Evolutionary conservation across 169 alveolate species (phyloP), one percentile per base, ranked within the genome.

Genomic region (Fabrea salina): DNA sequence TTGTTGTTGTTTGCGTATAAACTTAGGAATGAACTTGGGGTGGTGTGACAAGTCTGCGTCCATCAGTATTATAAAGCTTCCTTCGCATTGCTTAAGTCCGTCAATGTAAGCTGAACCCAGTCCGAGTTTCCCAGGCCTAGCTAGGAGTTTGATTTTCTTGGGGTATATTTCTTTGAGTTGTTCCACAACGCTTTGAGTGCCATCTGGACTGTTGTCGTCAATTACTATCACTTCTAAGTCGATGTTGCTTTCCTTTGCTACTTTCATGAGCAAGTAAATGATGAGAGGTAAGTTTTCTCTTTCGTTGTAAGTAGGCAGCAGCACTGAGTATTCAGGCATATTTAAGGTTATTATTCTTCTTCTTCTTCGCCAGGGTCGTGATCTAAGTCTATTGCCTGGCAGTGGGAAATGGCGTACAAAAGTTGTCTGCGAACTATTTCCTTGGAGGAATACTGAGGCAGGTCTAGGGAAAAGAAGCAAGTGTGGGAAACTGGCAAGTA

Each of bases 21-120:
- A 94, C 49, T 96, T 92, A 33, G 95, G 93, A 58, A 97, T 93
- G 85, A 92, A 95, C 84, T 95, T 95, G 43, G 99, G 99, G 86
- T 98, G 99, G 83, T 98, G 99, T 2, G 99, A 97, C 50, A 98
- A 88, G 86, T 98, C 99, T 41, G 99, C 98, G 82, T 98, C 99
- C 98, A 98, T 95, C 16, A 98, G 92, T 49, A 98, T 88, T 35
- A 98, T 90, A 83, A 94, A 98, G 64, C 96, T 93, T 6, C 99
- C 98, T 58, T 85, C 86, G 30, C 98, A 95, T 47, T 83, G 64
- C 79, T 93, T 88, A 40, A 97, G 84, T 0, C 99, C 99, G 82
- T 96, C 99, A 80, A 92, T 92, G 83, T 98, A 98, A 3, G 99
- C 99, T 56, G 98, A 86, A 37, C 99, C 99, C 47, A 98, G 93